Conservation (phyloP, 2,329 filamentous ascomycete species). For the Colletotrichum sp. region DNA sequence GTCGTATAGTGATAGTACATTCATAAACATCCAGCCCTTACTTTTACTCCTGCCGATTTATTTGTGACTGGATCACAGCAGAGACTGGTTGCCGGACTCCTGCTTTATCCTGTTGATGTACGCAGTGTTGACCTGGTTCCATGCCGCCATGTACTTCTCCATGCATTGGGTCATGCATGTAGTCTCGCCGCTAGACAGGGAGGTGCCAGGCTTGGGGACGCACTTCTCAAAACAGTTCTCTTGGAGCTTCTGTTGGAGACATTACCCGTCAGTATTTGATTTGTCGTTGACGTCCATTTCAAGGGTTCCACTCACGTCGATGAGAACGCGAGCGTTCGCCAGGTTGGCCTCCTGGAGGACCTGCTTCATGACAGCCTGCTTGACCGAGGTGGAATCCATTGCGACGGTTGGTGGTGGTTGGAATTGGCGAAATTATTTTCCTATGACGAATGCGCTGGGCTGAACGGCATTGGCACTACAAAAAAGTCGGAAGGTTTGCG, state of each 20-base stretch:
- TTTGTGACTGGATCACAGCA: neutral
- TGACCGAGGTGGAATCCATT: slow-evolving; percentile 65
- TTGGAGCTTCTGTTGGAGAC: slow-evolving; percentile 70
- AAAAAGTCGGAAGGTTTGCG: slow-evolving; percentile 14
- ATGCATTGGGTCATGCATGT: slow-evolving; percentile 78
- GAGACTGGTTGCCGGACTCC: slow-evolving; percentile 47
- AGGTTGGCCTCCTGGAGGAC: slow-evolving; percentile 69
- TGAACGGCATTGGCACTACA: neutral
- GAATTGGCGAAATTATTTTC: neutral
- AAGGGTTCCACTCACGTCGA: slow-evolving; percentile 61
- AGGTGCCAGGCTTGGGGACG: slow-evolving; percentile 71
- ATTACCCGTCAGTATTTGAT: neutral
- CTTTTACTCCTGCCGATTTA: neutral
- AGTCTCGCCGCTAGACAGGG: slow-evolving; percentile 70
- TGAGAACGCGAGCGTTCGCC: slow-evolving; percentile 71
- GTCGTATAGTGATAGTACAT: slow-evolving; percentile 19
- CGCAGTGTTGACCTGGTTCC: slow-evolving; percentile 75
- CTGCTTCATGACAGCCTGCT: slow-evolving; percentile 69
- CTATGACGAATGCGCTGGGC: neutral
- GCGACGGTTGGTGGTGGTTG: slow-evolving; percentile 24
- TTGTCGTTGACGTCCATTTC: neutral
- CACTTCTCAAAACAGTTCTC: slow-evolving; percentile 83
- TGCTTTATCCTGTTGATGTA: slow-evolving; percentile 70
- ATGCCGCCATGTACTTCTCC: slow-evolving; percentile 84
- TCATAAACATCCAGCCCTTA: neutral